Conservation (phyloP, 768 basidiomycete species). For the Boletus sp. region DNA sequence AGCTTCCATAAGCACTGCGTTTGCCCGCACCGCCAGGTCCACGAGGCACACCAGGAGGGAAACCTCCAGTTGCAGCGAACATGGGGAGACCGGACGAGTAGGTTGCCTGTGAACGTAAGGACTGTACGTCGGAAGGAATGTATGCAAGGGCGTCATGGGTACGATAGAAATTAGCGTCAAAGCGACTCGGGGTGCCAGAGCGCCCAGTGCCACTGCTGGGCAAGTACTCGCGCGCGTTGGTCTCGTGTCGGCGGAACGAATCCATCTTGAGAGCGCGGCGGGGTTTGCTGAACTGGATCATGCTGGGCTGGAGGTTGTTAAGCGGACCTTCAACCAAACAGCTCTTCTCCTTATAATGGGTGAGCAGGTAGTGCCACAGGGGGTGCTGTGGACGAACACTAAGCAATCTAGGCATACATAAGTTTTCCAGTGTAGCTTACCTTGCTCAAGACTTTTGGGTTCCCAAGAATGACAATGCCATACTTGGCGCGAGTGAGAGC, state of each 20-base stretch:
- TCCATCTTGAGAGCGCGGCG: constrained; percentile 91
- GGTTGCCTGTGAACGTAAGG: constrained; percentile 93
- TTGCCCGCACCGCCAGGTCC: constrained; percentile 59
- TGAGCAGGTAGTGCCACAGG: constrained; percentile 96
- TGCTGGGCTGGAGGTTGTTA: constrained; percentile 93
- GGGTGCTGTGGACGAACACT: constrained; percentile 64
- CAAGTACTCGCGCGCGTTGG: constrained; percentile 80
- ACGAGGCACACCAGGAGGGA: constrained; percentile 64
- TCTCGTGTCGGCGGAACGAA: constrained; percentile 90
- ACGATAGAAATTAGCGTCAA: constrained; percentile 93
- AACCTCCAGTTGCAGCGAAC: constrained; percentile 70
- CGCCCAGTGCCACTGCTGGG: constrained; percentile 41
- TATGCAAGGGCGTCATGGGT: constrained; percentile 92
- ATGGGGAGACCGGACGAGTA: constrained; percentile 90
- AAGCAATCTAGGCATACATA: constrained; percentile 8
- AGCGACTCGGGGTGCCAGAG: constrained; percentile 90
- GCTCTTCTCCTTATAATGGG: constrained; percentile 96
- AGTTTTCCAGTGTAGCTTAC: constrained; percentile 40
- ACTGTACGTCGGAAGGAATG: constrained; percentile 94
- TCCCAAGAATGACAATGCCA: constrained; percentile 98
- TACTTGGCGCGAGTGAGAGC: constrained; percentile 97
- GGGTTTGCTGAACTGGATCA: constrained; percentile 99
- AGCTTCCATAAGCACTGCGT: constrained; percentile 71
- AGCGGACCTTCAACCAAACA: constrained; percentile 95
- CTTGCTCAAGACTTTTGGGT: constrained; percentile 99